phyloP scores from a whole-genome alignment of 2,329 filamentous ascomycete genomes.

The Ophiostoma perfectum region DNA sequence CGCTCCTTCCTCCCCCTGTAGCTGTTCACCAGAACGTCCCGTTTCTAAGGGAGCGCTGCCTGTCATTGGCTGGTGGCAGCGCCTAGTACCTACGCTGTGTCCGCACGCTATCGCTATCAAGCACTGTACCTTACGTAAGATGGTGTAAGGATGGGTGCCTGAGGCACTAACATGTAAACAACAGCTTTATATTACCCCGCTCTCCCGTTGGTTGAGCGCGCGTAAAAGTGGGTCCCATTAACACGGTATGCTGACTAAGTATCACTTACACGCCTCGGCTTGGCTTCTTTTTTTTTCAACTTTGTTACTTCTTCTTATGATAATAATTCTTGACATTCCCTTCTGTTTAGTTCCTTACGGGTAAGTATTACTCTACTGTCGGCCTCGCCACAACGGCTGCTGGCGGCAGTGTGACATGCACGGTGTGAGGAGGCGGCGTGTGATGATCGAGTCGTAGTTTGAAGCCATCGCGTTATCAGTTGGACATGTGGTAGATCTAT shows the following conservation, averaged over 20 bases:
- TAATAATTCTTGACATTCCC: too few species aligned
- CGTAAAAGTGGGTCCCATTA: conserved; percentile 9
- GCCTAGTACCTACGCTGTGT: not conserved
- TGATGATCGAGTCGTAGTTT: too few species aligned
- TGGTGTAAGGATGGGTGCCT: not conserved
- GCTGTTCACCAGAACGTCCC: not conserved
- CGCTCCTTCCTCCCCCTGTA: not conserved
- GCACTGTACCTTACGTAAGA: not conserved
- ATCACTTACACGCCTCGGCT: not conserved
- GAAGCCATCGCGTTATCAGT: not conserved
- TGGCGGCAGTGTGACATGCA: too few species aligned
- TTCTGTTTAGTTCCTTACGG: too few species aligned
- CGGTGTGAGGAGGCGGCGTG: too few species aligned
- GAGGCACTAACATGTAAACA: not conserved
- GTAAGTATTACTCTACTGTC: too few species aligned
- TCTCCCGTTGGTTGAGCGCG: conserved; percentile 20
- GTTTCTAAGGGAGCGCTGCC: not conserved
- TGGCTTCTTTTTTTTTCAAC: not conserved
- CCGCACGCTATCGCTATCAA: not conserved
- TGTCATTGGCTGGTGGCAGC: not conserved
- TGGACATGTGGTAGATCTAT: not conserved
- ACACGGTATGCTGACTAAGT: not conserved
- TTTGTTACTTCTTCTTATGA: not conserved
- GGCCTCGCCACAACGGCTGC: too few species aligned
- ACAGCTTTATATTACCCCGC: conserved; percentile 17